Conservation (phyloP, 2,329 filamentous ascomycete genomes). For the Fusarium sp. region DNA sequence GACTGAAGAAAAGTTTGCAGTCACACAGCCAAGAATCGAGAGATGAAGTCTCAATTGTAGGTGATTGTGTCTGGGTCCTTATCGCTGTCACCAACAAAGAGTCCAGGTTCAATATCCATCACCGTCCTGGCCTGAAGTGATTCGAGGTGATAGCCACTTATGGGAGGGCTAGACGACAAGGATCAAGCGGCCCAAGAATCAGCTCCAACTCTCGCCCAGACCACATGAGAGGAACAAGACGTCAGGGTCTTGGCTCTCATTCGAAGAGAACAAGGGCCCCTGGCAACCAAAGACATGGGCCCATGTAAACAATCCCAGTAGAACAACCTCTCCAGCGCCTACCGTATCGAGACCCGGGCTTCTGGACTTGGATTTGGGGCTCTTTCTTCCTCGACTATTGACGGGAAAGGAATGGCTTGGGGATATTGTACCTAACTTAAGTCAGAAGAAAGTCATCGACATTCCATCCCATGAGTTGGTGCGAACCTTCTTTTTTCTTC, state of each 20-base stretch:
- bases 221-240: constrained; percentile 15
- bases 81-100: constrained; percentile 27
- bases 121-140: constrained; percentile 41
- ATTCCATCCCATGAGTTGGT: constrained; percentile 33
- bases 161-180: constrained; percentile 30
- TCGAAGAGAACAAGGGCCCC: constrained; percentile 30
- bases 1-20: not conserved
- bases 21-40: not conserved
- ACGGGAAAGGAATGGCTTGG: constrained; percentile 30
- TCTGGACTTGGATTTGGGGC: constrained; percentile 9
- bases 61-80: not conserved
- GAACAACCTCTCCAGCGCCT: constrained; percentile 29
- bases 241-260: constrained; percentile 38
- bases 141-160: constrained; percentile 36
- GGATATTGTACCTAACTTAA: not conserved
- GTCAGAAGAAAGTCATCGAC: constrained; percentile 21
- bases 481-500: constrained; percentile 24
- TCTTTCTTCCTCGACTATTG: not conserved
- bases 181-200: constrained; percentile 27
- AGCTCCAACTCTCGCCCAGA: constrained; percentile 7
- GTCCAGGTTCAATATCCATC: constrained; percentile 30
- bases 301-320: constrained; percentile 39
- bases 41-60: not conserved
- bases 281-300: constrained; percentile 30
- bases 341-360: not conserved